Conservation (phyloP, 1,139 yeast species). For the Wickerhamiella pararugosa region DNA sequence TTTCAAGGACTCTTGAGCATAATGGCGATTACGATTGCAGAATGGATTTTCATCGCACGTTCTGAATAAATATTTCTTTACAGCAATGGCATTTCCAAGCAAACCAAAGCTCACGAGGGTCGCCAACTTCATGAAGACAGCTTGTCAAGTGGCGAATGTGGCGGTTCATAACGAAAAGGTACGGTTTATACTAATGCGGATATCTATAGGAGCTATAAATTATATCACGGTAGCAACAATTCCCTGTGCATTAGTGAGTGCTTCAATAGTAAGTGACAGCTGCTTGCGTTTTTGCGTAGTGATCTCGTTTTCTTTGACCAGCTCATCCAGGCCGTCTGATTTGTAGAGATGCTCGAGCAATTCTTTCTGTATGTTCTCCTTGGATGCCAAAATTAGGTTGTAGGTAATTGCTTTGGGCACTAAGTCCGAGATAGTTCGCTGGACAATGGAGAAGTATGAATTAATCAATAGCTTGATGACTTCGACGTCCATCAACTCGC, state of each 20-base stretch:
- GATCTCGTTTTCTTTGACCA: slow-evolving; percentile 82
- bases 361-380: slow-evolving; percentile 83
- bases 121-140: too few relatives aligned
- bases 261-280: slow-evolving; percentile 89
- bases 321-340: slow-evolving; percentile 58
- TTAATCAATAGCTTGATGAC: slow-evolving; percentile 83
- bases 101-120: not conserved
- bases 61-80: slow-evolving; percentile 60
- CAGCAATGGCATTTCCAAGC: slow-evolving; percentile 27
- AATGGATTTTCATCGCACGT: slow-evolving; percentile 74
- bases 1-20: slow-evolving; percentile 35
- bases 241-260: slow-evolving; percentile 74
- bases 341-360: slow-evolving; percentile 77
- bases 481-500: slow-evolving; percentile 93
- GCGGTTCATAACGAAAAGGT: too few relatives aligned
- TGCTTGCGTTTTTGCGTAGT: slow-evolving; percentile 91
- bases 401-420: slow-evolving; percentile 93
- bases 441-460: slow-evolving; percentile 81
- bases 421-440: slow-evolving; percentile 82
- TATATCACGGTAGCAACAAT: slow-evolving; percentile 31
- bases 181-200: too few relatives aligned
- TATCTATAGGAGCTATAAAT: too few relatives aligned
- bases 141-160: too few relatives aligned
- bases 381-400: slow-evolving; percentile 57
- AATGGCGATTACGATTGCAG: slow-evolving; percentile 67